Percentiles rank a stretch among this genome's conserved stretches.
Evolutionary conservation across 176 grass and related monocot species (phyloP).

Genomic region (Musa beccarii): DNA sequence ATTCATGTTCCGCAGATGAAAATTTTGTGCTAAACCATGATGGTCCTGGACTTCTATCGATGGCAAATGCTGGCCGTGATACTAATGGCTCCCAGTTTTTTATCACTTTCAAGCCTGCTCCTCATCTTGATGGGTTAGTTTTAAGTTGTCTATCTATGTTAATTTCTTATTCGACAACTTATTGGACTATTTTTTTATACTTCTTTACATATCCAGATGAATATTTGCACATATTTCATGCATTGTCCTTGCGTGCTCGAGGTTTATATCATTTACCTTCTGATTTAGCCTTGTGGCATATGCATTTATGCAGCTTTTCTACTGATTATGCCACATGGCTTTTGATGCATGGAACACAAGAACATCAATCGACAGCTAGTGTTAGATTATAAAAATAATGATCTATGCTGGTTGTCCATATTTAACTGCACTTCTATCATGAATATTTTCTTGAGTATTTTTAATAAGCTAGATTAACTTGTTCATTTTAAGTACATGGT

Average conservation of each 20-base stretch:
- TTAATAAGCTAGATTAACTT: neutral
- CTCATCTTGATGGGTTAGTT: slow-evolving; percentile 86
- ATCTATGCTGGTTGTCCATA: neutral
- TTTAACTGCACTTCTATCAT: neutral
- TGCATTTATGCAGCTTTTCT: neutral
- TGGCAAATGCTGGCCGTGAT: slow-evolving; percentile 67
- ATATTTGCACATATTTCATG: neutral
- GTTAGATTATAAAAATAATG: neutral
- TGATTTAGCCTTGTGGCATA: neutral
- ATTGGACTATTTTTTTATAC: too few species aligned
- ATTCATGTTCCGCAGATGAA: slow-evolving; percentile 67
- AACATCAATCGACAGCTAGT: neutral
- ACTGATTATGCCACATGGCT: neutral
- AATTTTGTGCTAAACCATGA: slow-evolving; percentile 59
- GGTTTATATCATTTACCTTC: neutral
- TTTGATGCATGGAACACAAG: neutral
- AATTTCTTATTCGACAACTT: neutral
- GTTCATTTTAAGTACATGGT: neutral
- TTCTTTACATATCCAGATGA: neutral
- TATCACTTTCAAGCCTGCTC: slow-evolving; percentile 79
- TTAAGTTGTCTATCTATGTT: neutral
- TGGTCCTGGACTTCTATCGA: slow-evolving; percentile 74
- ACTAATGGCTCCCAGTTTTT: slow-evolving; percentile 88
- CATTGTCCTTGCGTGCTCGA: neutral
- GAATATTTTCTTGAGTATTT: neutral